Conservation (phyloP, 805 yeast species). For the Blastobotrys muscicola region DNA sequence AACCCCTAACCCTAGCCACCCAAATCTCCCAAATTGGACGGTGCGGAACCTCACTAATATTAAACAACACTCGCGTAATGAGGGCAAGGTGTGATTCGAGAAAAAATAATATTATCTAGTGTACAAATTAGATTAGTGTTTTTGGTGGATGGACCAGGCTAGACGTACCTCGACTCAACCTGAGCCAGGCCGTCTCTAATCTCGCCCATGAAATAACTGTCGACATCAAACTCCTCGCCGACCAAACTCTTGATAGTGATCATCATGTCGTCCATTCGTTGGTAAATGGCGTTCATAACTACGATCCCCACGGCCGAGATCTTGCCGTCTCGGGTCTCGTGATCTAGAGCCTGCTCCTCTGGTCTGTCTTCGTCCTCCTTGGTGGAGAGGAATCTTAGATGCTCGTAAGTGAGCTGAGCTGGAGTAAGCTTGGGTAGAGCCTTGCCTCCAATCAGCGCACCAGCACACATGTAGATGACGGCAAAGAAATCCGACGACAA, state of each 20-base stretch:
- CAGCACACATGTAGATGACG: conserved; percentile 24
- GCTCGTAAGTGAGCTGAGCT: conserved; percentile 18
- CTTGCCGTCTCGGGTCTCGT: neutral
- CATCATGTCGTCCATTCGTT: conserved; percentile 25
- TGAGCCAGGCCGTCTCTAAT: too few relatives aligned
- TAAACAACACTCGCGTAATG: too few relatives aligned
- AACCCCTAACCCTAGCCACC: too few relatives aligned
- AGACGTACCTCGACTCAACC: too few relatives aligned
- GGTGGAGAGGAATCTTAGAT: conserved; percentile 5
- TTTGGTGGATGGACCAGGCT: too few relatives aligned
- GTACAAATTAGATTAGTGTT: too few relatives aligned
- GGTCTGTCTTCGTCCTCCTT: neutral
- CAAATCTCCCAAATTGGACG: too few relatives aligned
- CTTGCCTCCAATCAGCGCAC: conserved; percentile 21
- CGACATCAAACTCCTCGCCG: conserved; percentile 27
- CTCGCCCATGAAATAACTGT: conserved; percentile 10
- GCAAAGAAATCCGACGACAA: conserved; percentile 23
- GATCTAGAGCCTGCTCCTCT: neutral
- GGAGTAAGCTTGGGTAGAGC: conserved; percentile 27
- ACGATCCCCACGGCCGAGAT: neutral
- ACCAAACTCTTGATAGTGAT: conserved; percentile 26
- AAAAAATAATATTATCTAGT: too few relatives aligned
- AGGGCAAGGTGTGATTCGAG: too few relatives aligned
- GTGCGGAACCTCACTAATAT: too few relatives aligned
- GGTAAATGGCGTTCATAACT: conserved; percentile 22